A percentile compares a stretch with the other conserved stretches of the same genome.
phyloP scores from a whole-genome alignment of 805 yeast genomes.

The Monosporozyma siamensis region DNA sequence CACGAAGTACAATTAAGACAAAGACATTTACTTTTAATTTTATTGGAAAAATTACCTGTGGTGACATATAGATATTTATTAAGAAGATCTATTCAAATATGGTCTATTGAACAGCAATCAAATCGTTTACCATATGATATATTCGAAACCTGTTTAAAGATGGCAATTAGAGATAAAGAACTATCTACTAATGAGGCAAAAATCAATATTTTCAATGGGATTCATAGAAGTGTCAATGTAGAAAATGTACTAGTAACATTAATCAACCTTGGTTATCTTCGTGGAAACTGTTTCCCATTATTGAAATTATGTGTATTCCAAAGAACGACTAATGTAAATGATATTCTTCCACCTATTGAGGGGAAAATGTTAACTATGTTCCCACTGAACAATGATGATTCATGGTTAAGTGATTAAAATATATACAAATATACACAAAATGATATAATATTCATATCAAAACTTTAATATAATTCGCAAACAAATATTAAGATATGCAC shows the following conservation, averaged over 20 bases:
- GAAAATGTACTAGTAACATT: constrained; percentile 26
- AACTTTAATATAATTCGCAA: too few relatives aligned
- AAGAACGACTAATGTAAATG: constrained; percentile 18
- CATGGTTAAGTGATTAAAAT: constrained; percentile 20
- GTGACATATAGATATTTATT: constrained; percentile 35
- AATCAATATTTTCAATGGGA: constrained; percentile 16
- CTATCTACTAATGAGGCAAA: not conserved
- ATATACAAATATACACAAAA: too few relatives aligned
- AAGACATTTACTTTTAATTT: constrained; percentile 28
- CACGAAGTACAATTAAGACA: constrained; percentile 27
- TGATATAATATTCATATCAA: too few relatives aligned
- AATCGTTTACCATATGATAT: constrained; percentile 24
- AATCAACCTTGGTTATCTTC: constrained; percentile 22
- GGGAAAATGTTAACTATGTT: constrained; percentile 21
- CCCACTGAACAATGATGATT: constrained; percentile 24
- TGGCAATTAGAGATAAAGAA: constrained; percentile 11
- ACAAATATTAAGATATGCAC: too few relatives aligned
- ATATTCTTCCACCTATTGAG: constrained; percentile 24
- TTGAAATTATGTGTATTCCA: constrained; percentile 24
- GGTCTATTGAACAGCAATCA: constrained; percentile 12
- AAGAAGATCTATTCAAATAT: constrained; percentile 13
- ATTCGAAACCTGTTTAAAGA: constrained; percentile 12
- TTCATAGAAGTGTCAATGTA: constrained; percentile 17
- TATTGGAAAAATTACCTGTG: constrained; percentile 36
- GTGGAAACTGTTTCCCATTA: constrained; percentile 29